A percentile compares a stretch with the other conserved stretches of the same genome.
Conservation (phyloP, 2,329 filamentous ascomycete genomes). For the Teratosphaeria destructans region DNA sequence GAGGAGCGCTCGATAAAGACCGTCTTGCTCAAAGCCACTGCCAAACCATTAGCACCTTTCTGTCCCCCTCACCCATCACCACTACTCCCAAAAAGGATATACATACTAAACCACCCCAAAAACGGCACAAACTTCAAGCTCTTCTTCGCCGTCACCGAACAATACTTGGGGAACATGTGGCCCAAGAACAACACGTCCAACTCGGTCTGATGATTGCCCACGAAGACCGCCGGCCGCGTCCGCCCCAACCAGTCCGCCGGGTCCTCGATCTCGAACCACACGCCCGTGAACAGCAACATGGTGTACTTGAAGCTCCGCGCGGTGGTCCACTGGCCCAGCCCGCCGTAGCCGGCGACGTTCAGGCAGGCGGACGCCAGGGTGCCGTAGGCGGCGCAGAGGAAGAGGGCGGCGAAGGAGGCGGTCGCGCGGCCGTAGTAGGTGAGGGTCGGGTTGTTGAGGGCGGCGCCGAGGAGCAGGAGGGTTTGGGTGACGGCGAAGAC, state of each 20-base stretch:
- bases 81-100: neutral
- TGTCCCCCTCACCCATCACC: neutral
- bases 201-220: constrained; percentile 89
- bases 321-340: constrained; percentile 75
- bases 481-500: constrained; percentile 24
- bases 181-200: constrained; percentile 90
- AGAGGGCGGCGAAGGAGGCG: constrained; percentile 31
- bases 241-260: constrained; percentile 22
- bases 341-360: constrained; percentile 58
- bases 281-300: constrained; percentile 65
- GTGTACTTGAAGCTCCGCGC: constrained; percentile 68
- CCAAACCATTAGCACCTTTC: neutral
- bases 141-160: constrained; percentile 85
- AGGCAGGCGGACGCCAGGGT: constrained; percentile 63
- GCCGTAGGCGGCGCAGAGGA: constrained; percentile 55
- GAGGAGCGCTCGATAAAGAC: constrained; percentile 94
- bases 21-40: constrained; percentile 62
- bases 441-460: constrained; percentile 23
- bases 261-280: constrained; percentile 62
- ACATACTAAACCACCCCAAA: constrained; percentile 78
- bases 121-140: constrained; percentile 70
- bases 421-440: constrained; percentile 58
- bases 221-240: constrained; percentile 73
- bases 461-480: constrained; percentile 25
- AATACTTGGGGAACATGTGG: constrained; percentile 79